Evolutionary conservation across 1,139 yeast genomes (phyloP), one percentile per base, ranked within the genome.

Genomic region (Ashbya aceris): DNA sequence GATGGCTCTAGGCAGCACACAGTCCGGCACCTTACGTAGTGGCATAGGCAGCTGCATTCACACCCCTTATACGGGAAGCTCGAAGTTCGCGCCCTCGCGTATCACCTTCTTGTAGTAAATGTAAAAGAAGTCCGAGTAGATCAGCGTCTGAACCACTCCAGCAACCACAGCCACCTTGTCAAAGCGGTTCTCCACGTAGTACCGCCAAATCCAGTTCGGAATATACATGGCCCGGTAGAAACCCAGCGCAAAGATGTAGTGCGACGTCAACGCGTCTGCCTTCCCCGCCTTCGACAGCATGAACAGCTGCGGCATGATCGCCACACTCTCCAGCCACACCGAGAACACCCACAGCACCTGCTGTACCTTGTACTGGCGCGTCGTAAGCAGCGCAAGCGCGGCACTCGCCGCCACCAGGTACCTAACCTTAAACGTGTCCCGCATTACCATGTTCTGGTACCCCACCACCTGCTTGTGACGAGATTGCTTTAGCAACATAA

Each of bases 151-250:
- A 37, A 86, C 62, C 36, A 91, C 50, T 17, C 98, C 98, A 1
- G 96, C 83, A 29, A 76, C 57, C 7, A 89, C 69, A 8, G 94
- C 74, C 45, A 89, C 70, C 53, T 73, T 74, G 58, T 86, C 96
- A 45, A 83, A 72, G 53, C 76, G 75, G 32, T 72, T 75, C 52
- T 83, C 91, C 12, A 75, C 65, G 50, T 69, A 70, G 66, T 82
- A 86, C 62, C 97, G 77, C 73, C 87, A 89, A 52, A 87, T 65
- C 98, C 98, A 91, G 66, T 89, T 91, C 51, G 95, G 93, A 52
- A 91, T 77, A 64, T 91, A 91, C 44, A 91, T 70, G 0, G 87
- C 84, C 53, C 98, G 74, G 69, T 91, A 91, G 7, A 82, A 52
- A 11, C 98, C 98, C 59, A 91, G 70, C 2, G 97, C 95, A 63